phyloP scores from a whole-genome alignment of 1,284 basidiomycete genomes.

The Cryptococcus deneoformans region DNA sequence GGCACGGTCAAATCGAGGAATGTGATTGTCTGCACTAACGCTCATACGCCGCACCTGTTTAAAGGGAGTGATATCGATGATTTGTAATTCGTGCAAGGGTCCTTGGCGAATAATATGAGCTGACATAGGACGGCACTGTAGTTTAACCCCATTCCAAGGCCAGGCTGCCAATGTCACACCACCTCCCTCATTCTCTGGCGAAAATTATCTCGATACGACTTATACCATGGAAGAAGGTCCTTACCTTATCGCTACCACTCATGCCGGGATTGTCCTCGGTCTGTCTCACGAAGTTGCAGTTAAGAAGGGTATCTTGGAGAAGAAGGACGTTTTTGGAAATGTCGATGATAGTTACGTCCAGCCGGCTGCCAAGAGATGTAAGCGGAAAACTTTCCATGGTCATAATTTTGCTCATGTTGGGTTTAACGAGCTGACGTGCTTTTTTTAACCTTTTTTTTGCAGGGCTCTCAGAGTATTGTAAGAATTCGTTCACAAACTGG shows the following conservation, averaged over 20 bases:
- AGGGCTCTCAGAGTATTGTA: slow-evolving; percentile 14
- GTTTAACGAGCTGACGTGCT: not conserved
- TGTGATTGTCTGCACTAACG: slow-evolving; percentile 39
- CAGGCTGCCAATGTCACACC: slow-evolving; percentile 27
- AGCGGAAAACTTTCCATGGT: too few species aligned
- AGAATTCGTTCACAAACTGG: slow-evolving; percentile 21
- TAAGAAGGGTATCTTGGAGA: slow-evolving; percentile 5
- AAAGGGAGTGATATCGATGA: slow-evolving; percentile 12
- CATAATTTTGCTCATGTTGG: too few species aligned
- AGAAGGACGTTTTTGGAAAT: slow-evolving; percentile 15
- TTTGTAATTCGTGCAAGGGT: slow-evolving; percentile 4
- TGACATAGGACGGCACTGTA: slow-evolving; percentile 11
- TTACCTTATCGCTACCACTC: slow-evolving; percentile 28
- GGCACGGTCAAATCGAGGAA: slow-evolving; percentile 24
- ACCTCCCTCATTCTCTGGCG: slow-evolving; percentile 19
- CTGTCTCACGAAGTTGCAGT: slow-evolving; percentile 5
- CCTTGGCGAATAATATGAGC: slow-evolving; percentile 5
- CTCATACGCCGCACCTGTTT: slow-evolving; percentile 35
- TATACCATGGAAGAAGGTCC: slow-evolving; percentile 25
- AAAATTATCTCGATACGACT: slow-evolving; percentile 10
- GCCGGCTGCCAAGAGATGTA: slow-evolving; percentile 6
- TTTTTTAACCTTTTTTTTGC: not conserved
- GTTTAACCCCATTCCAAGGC: slow-evolving; percentile 23
- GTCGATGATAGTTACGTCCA: slow-evolving; percentile 15
- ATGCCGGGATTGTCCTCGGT: slow-evolving; percentile 25